Conservation (phyloP, 2,329 filamentous ascomycete species). For the Ascochyta koolunga region DNA sequence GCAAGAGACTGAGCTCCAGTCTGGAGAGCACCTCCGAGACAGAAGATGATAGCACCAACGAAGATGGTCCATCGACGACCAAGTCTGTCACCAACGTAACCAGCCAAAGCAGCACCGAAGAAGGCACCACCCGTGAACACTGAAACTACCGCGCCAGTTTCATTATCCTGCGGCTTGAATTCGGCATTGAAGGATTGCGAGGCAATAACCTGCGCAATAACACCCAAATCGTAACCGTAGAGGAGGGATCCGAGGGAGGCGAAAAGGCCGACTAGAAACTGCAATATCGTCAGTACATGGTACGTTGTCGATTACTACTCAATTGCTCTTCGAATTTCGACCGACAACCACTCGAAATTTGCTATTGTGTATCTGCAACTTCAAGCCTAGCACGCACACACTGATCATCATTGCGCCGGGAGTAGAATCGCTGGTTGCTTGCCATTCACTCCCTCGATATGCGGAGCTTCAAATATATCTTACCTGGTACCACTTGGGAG, state of each 20-base stretch:
- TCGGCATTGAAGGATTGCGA: constrained; percentile 50
- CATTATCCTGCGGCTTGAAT: constrained; percentile 50
- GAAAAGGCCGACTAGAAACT: constrained; percentile 65
- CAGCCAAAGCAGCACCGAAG: constrained; percentile 69
- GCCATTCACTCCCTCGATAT: not conserved
- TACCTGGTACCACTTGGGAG: constrained; percentile 65
- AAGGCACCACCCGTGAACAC: constrained; percentile 80
- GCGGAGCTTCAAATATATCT: constrained; percentile 4
- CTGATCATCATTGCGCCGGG: not conserved
- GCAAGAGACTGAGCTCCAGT: constrained; percentile 66
- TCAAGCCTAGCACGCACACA: not conserved
- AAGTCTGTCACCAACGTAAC: constrained; percentile 66
- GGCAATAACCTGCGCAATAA: constrained; percentile 63
- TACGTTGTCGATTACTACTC: not conserved
- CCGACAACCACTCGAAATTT: not conserved
- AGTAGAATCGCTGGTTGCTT: not conserved
- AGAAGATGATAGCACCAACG: constrained; percentile 72
- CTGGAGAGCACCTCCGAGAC: constrained; percentile 74
- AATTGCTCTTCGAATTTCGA: not conserved
- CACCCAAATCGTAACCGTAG: constrained; percentile 66
- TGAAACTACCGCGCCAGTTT: constrained; percentile 73
- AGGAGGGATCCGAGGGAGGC: constrained; percentile 64
- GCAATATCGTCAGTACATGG: constrained; percentile 8
- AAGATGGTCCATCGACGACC: constrained; percentile 76
- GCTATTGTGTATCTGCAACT: not conserved